A percentile compares a stretch with the other conserved stretches of the same genome.
These are phyloP conservation scores for Cryptococcus neoformans DNA, from an alignment of 1,284 basidiomycete genomes.

Conservation along the genomic window DNA sequence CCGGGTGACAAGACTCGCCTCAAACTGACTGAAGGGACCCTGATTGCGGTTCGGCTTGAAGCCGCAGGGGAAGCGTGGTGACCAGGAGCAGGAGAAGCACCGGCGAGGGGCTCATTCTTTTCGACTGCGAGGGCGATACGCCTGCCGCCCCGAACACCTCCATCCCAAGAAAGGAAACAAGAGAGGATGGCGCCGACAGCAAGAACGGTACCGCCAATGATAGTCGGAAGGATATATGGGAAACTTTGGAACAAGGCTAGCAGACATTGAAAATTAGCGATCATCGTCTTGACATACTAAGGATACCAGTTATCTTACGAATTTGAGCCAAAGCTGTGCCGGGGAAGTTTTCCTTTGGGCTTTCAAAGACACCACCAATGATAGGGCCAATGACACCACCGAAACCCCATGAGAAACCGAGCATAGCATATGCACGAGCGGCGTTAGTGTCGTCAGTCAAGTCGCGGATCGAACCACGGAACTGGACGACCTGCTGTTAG, in stretches of 20 bases:
- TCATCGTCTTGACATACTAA: not conserved
- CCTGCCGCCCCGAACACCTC: conserved; percentile 76
- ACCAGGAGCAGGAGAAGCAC: conserved; percentile 13
- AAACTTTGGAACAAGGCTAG: conserved; percentile 67
- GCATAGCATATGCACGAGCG: conserved; percentile 86
- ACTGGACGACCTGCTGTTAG: conserved; percentile 31
- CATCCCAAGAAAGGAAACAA: conserved; percentile 86
- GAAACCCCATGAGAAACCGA: conserved; percentile 95
- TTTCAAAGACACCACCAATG: conserved; percentile 81
- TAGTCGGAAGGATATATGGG: conserved; percentile 89
- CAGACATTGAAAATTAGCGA: not conserved
- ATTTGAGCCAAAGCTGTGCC: conserved; percentile 60
- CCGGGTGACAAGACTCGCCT: conserved; percentile 21
- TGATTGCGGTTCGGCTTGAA: conserved; percentile 22
- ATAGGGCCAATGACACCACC: conserved; percentile 67
- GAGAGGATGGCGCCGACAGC: conserved; percentile 73
- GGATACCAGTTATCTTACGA: conserved; percentile 18
- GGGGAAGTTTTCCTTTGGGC: conserved; percentile 81
- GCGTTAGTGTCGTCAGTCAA: conserved; percentile 81
- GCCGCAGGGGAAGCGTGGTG: conserved; percentile 25
- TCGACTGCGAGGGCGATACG: conserved; percentile 71
- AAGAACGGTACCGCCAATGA: conserved; percentile 71
- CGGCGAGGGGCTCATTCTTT: conserved; percentile 55
- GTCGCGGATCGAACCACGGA: conserved; percentile 75
- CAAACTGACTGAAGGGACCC: conserved; percentile 18